Evolutionary conservation across 164 flowering plant genomes (phyloP).

Genomic region (Magnolia kwangsiensis): DNA sequence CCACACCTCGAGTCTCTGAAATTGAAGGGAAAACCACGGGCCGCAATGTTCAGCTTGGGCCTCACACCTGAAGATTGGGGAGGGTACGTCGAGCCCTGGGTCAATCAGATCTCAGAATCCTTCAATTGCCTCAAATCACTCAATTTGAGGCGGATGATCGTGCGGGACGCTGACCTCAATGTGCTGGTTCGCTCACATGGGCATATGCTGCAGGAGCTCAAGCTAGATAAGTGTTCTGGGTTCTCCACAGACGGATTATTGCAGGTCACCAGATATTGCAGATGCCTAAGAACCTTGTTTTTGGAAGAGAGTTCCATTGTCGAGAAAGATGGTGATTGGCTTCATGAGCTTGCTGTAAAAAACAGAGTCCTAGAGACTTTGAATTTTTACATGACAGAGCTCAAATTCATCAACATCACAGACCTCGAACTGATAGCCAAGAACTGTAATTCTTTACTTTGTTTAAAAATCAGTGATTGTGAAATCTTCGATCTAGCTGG

Average conservation of each 20-base stretch:
- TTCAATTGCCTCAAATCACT: conserved; percentile 55
- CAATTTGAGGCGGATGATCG: conserved; percentile 91
- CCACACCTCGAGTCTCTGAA: conserved; percentile 61
- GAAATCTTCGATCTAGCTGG: no score
- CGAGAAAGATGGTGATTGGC: no score
- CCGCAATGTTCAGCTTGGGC: conserved; percentile 53
- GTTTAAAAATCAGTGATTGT: no score
- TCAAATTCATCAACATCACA: no score
- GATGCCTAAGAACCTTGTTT: conserved; percentile 29
- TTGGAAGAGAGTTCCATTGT: no score
- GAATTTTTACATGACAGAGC: no score
- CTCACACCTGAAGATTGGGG: conserved; percentile 84
- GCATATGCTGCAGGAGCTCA: conserved; percentile 42
- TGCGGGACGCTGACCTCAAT: conserved; percentile 66
- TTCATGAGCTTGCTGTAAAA: no score
- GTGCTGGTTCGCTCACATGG: conserved; percentile 52
- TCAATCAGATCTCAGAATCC: conserved; percentile 42
- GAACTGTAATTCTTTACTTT: no score
- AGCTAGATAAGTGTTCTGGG: conserved; percentile 85
- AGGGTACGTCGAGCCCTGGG: conserved; percentile 88
- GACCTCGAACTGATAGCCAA: no score
- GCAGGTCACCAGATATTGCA: conserved; percentile 62
- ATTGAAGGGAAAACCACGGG: conserved; percentile 93
- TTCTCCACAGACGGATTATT: conserved; percentile 82
- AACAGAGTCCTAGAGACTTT: no score